These are phyloP conservation scores for Taxillus chinensis DNA, from an alignment of 164 flowering plant species.

Conservation along the genomic window DNA sequence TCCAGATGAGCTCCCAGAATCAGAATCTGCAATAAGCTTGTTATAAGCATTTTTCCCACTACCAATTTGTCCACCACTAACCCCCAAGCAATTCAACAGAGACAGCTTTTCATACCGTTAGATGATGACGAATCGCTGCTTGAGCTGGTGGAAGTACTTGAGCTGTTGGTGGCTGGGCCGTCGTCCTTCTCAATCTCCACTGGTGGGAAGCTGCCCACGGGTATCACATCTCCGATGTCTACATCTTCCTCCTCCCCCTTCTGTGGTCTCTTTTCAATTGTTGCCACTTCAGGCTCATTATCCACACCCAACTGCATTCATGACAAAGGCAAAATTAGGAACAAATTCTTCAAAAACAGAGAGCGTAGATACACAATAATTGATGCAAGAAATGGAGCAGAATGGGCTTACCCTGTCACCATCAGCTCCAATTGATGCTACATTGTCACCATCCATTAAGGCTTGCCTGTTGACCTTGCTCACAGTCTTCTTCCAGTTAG, in stretches of 20 bases:
- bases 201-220: slow-evolving; percentile 41
- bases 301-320: slow-evolving; percentile 14
- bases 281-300: slow-evolving; percentile 16
- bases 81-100: too few species aligned
- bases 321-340: too few species aligned
- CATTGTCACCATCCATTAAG: slow-evolving; percentile 28
- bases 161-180: slow-evolving; percentile 26
- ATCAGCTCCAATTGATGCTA: too few species aligned
- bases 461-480: slow-evolving; percentile 58
- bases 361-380: too few species aligned
- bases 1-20: slow-evolving; percentile 82
- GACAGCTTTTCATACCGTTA: slow-evolving; percentile 35
- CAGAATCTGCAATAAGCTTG: slow-evolving; percentile 55
- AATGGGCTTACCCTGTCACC: slow-evolving; percentile 20
- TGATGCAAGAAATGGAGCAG: too few species aligned
- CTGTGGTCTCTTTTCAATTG: slow-evolving; percentile 21
- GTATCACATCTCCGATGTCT: slow-evolving; percentile 44
- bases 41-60: background rate
- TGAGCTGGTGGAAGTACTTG: slow-evolving; percentile 53
- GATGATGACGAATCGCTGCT: slow-evolving; percentile 64
- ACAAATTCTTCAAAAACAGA: too few species aligned
- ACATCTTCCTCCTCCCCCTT: slow-evolving; percentile 42
- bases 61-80: too few species aligned
- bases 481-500: slow-evolving; percentile 48
- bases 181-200: slow-evolving; percentile 72